Conservation (phyloP, 176 grass and related monocot genomes). For the Triticum dicoccoides region DNA sequence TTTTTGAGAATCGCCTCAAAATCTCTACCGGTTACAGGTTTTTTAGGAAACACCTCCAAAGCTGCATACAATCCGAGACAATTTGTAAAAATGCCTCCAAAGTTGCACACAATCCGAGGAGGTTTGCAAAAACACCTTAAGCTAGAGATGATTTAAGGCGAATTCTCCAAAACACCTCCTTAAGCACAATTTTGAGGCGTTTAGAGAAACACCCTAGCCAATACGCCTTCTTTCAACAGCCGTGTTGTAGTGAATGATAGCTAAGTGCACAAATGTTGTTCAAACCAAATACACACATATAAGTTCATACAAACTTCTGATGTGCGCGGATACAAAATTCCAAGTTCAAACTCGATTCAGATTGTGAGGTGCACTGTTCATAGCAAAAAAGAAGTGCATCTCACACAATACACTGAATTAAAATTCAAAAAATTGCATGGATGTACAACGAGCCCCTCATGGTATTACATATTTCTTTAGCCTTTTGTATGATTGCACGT, state of each 20-base stretch:
- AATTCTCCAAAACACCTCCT: neutral
- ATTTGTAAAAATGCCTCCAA: neutral
- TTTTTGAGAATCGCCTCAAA: neutral
- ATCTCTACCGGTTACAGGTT: neutral
- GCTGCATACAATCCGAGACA: neutral
- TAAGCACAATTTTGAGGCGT: neutral
- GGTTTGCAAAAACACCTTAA: neutral
- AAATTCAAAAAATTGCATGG: neutral
- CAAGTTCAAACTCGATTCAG: neutral
- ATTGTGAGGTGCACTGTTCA: neutral
- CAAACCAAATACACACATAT: neutral
- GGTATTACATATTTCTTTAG: neutral
- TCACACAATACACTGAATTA: neutral
- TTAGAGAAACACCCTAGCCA: neutral
- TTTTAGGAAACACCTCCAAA: neutral
- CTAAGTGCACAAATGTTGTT: neutral
- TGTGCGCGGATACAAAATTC: neutral
- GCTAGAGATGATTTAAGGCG: neutral
- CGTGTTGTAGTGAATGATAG: neutral
- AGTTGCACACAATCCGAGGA: neutral
- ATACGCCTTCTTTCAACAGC: neutral
- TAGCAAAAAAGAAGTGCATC: neutral
- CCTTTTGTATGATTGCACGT: neutral
- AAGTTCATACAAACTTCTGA: neutral
- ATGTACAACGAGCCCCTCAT: neutral